Conservation (phyloP, 495 filamentous ascomycete species). For the Pyronema omphalodes region DNA sequence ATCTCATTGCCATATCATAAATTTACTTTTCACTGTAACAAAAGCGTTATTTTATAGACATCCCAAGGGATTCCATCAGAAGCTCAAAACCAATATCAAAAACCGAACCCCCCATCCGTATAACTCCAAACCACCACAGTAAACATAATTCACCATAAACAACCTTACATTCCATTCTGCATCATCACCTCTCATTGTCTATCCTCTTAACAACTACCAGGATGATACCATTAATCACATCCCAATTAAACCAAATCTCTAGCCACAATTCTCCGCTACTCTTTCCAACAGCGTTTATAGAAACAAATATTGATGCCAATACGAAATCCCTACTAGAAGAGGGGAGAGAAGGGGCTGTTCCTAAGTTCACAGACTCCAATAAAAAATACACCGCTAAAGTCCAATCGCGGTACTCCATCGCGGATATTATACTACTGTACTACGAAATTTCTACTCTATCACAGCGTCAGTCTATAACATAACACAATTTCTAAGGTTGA, state of each 20-base stretch:
- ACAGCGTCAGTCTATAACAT: too few species aligned
- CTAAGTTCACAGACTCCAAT: background rate
- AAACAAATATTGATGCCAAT: too few species aligned
- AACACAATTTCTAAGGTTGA: too few species aligned
- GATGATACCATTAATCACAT: too few species aligned
- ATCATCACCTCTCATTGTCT: background rate
- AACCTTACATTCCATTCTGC: background rate
- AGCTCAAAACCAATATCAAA: background rate
- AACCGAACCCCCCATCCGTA: too few species aligned
- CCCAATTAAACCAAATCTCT: background rate
- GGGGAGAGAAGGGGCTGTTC: background rate
- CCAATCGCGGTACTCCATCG: background rate
- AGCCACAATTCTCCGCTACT: too few species aligned
- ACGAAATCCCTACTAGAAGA: background rate
- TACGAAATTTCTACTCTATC: background rate
- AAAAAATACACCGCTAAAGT: background rate
- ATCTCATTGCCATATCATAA: too few species aligned
- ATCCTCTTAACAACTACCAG: background rate
- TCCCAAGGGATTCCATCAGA: too few species aligned
- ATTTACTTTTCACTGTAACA: too few species aligned
- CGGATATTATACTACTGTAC: background rate
- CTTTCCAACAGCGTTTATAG: background rate
- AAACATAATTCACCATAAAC: background rate
- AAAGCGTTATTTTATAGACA: too few species aligned
- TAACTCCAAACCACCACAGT: too few species aligned